Evolutionary conservation across 2,329 filamentous ascomycete species (phyloP), one percentile per base, ranked within the genome.

Genomic region (Elsinoe perseae): DNA sequence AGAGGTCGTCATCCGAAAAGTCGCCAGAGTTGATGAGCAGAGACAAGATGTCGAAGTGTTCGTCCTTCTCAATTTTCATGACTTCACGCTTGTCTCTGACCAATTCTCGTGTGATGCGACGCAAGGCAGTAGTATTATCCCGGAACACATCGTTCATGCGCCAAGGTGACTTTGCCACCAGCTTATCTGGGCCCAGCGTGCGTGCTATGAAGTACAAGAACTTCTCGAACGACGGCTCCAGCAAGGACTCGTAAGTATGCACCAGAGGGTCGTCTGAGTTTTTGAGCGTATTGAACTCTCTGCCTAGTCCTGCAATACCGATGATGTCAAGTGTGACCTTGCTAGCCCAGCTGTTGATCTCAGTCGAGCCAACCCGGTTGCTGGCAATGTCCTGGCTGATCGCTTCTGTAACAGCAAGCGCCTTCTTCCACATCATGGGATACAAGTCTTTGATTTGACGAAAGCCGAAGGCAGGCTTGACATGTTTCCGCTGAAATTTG

Each of bases 361-460:
- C 73, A 0, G 74, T 62, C 4, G 61, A 62, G 12, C 68, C 59
- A 3, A 58, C 60, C 21, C 60, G 65, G 57, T 68, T 75, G 63
- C 64, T 71, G 3, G 70, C 66, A n/a, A 82, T 67, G 23, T 77
- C 70, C 7, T 72, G 68, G 1, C 75, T 78, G 68, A 95, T 84
- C 50, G 79, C 78, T 18, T 79, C 70, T 4, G 84, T 82, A 63
- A 85, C 80, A 66, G 92, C 84, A 6, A 79, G 70, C 0, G 84
- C 80, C 71, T 95, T 95, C 18, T 72, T 64, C 89, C 89, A 95
- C 70, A 96, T 95, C 4, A 86, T 73, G 0, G 89, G 85, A 64
- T 95, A 93, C 12, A 95, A 73, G 58, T 92, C 80, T 67, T 93
- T 95, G 68, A 95, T 77, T 64, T 95, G 87, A 20, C 89, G 81